Base-by-base conservation (phyloP, 83 land plant genomes). In the Diphasiastrum complanatum region DNA sequence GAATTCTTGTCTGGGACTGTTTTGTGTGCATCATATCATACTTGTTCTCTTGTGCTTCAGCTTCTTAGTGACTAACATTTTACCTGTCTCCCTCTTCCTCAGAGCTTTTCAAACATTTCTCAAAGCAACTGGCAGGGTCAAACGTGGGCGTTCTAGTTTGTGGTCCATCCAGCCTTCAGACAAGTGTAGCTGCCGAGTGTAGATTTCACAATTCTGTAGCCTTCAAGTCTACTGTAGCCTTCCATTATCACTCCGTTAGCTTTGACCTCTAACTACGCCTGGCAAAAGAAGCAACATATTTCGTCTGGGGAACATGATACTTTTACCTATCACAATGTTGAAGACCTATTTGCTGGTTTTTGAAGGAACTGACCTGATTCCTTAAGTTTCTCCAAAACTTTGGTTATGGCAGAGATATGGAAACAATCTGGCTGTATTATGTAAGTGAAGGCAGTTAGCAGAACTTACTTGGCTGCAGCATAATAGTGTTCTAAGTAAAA, bases 61-160 rank as follows among this genome's bases (percentile, higher is more conserved):
- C 16, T 19, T 11, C 8, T 10, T 16, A 25, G 24, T 32, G 20
- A 2, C 34, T 22, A 30, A 61, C 25, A 19, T 5, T 34, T 38
- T 14, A 10, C 29, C 19, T 26, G 60, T 24, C 1, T 59, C 3
- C 6, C 33, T 28, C 14, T 67, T 27, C 37, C 69, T 69, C 83
- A 89, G 95, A 62, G 5, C 73, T 85, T 23, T 85, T 89, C 48
- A 71, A 36, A 11, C 67, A 66, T 4, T 51, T 73, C 24, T 47
- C 80, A 1, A 66, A 78, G 28, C 24, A 41, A 18, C 70, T 73
- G 79, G 77, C 80, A 2, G 45, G 65, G 38, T 77, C 69, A 20
- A 78, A 85, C 67, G 77, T 81, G 2, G 95, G 95, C 16, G 85
- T 89, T 4, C 65, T 89, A 27, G 81, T 89, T 2, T 89, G 91